Evolutionary conservation across 768 basidiomycete genomes (phyloP).

Genomic region (Dacryopinax spathularia): DNA sequence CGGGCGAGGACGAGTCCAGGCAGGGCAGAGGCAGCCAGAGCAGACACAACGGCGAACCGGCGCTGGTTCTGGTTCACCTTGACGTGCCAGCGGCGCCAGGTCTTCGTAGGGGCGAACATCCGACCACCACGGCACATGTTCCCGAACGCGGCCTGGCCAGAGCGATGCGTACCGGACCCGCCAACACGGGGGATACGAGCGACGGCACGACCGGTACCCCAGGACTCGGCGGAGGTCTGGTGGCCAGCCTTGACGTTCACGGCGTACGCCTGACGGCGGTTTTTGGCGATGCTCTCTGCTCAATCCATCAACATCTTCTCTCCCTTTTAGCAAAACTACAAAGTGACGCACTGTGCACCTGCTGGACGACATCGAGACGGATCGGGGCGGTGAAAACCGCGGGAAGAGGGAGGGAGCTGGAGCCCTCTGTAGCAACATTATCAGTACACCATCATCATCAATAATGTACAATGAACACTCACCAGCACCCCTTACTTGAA

Average conservation of each 20-base stretch:
- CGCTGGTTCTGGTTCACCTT: conserved; percentile 99
- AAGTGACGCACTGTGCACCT: conserved; percentile 87
- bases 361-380: conserved; percentile 93
- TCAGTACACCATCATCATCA: background rate
- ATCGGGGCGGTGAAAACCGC: conserved; percentile 97
- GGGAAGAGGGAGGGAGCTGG: conserved; percentile 79
- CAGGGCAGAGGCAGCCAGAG: conserved; percentile 92
- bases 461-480: background rate
- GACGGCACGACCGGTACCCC: conserved; percentile 99
- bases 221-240: conserved; percentile 97
- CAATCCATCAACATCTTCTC: conserved; percentile 7
- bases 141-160: conserved; percentile 98
- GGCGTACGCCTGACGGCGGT: conserved; percentile 91
- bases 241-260: conserved; percentile 97
- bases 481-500: conserved; percentile 64
- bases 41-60: conserved; percentile 93
- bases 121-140: conserved; percentile 99
- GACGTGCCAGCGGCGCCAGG: conserved; percentile 99
- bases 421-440: conserved; percentile 47
- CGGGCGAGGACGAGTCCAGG: conserved; percentile 97
- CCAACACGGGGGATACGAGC: conserved; percentile 99
- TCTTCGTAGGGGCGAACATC: conserved; percentile 99
- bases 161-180: conserved; percentile 95
- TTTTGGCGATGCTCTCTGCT: conserved; percentile 92
- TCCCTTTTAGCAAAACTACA: background rate